Evolutionary conservation across 306 rosid species (phyloP), one percentile per base, ranked within the genome.

Genomic region (Citrullus colocynthis): DNA sequence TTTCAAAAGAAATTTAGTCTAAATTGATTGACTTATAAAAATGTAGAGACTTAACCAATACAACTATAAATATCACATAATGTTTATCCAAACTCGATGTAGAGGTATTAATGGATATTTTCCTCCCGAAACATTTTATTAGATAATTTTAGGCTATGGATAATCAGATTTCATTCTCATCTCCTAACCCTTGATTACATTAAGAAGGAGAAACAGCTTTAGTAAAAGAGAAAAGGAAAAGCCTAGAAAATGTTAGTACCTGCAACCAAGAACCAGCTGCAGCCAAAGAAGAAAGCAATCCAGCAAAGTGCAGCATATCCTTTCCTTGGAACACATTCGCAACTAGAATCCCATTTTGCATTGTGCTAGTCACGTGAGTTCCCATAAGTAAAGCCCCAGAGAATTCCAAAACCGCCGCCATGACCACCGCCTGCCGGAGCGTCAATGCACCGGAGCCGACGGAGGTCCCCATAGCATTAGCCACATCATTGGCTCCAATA

Each of bases 231-330:
- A 6, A 48, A 6, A 48, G 52, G 4, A 12, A 16, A 6, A 52
- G 6, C 17, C 18, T 49, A 52, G 1, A 5, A 14, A 15, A 52
- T 15, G 0, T 42, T 7, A 16, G 74, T 85, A 95, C 99, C 96
- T 96, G 99, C 56, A 96, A 85, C 99, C 99, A 96, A 81, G 99
- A 85, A 65, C 99, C 99, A 74, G 99, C 99, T n/a, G 98, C 97
- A 78, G 97, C 99, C 67, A 96, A 93, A 44, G 99, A 96, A 74
- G 97, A 87, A 14, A 96, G 90, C 90, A 96, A 79, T 4, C 99
- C 99, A 11, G 97, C 88, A 41, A 96, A 89, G 5, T 88, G 87
- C 20, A 96, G 83, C 78, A 87, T 73, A 67, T 90, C 88, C 37
- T 92, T 92, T 42, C 98, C 99, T 15, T 92, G 89, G 82, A 96